Conservation (phyloP, 306 rosid genomes). For the Sindora glabra region DNA sequence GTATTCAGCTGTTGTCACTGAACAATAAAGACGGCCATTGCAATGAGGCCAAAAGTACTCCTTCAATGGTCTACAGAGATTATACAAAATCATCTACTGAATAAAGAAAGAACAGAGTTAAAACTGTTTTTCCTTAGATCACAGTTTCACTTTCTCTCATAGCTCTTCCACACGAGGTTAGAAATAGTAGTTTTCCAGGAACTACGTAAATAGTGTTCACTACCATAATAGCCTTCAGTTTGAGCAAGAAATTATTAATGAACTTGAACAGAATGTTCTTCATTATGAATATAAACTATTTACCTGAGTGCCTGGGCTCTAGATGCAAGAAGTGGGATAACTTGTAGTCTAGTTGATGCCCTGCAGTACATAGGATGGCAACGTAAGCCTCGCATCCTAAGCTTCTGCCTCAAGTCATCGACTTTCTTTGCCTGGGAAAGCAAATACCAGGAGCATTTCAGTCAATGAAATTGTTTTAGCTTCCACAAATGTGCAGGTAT, state of each 20-base stretch:
- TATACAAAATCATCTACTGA: background rate
- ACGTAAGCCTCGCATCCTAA: conserved; percentile 64
- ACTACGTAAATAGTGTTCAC: background rate
- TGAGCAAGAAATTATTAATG: background rate
- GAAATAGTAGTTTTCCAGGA: background rate
- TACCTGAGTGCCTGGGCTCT: conserved; percentile 74
- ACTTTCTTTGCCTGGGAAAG: conserved; percentile 45
- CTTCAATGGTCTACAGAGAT: background rate
- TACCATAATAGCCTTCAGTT: background rate
- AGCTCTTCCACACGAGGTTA: background rate
- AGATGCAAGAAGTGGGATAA: conserved; percentile 60
- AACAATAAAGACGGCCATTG: background rate
- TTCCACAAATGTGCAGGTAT: background rate
- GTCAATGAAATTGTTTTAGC: background rate
- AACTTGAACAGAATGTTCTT: background rate
- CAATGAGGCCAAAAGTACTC: background rate
- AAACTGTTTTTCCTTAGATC: background rate
- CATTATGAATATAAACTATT: background rate
- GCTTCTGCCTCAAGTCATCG: conserved; percentile 65
- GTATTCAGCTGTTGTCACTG: too few relatives aligned
- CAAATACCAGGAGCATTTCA: background rate
- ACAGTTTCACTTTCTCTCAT: background rate
- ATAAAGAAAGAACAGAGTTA: background rate
- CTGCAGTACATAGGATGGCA: conserved; percentile 74
- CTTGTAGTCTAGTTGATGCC: conserved; percentile 49